These are phyloP conservation scores for Citrullus colocynthis DNA, from an alignment of 306 rosid genomes.

Conservation along the genomic window DNA sequence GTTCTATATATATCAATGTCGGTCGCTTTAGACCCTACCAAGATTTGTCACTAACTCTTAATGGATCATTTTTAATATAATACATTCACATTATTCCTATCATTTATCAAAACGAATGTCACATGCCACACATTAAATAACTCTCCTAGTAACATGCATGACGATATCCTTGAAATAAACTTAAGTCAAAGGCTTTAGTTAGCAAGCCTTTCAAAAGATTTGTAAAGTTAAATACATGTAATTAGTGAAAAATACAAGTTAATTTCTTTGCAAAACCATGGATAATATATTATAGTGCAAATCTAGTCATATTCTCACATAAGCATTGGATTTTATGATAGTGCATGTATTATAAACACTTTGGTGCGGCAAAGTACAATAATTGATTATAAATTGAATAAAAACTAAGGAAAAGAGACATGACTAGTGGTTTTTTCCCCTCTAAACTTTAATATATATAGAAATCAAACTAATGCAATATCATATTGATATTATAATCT, in stretches of 20 bases:
- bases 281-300: not conserved
- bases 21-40: conserved; percentile 41
- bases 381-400: not conserved
- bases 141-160: not conserved
- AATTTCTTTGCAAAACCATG: not conserved
- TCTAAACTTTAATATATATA: not conserved
- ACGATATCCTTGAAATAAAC: not conserved
- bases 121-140: not conserved
- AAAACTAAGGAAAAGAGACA: not conserved
- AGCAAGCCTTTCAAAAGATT: not conserved
- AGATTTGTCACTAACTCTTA: conserved; percentile 32
- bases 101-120: not conserved
- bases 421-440: not conserved
- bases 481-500: not conserved
- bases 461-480: not conserved
- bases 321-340: not conserved
- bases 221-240: not conserved
- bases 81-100: not conserved
- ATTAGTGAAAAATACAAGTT: not conserved
- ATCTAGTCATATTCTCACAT: not conserved
- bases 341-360: not conserved
- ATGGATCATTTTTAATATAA: not conserved
- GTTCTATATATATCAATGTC: conserved; percentile 24
- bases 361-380: not conserved
- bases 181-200: too few species aligned